A percentile compares a stretch with the other conserved stretches of the same genome.
Conservation (phyloP, 352 stramenopile species). For the Pythium volutum region DNA sequence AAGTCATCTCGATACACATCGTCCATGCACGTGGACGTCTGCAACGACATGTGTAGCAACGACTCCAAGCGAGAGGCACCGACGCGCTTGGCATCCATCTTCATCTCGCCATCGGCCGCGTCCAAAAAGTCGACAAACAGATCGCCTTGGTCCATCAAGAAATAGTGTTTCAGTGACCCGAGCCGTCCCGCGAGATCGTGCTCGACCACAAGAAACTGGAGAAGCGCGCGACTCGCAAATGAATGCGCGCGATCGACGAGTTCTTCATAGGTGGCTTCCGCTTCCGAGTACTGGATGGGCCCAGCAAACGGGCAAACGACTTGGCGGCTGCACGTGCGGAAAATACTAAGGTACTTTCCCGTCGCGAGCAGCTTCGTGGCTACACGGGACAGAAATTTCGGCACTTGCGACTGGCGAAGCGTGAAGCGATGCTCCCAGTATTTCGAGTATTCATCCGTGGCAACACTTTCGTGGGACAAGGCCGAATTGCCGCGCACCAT, state of each 20-base stretch:
- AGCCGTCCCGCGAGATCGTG: constrained; percentile 78
- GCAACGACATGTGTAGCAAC: constrained; percentile 92
- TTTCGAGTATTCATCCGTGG: constrained; percentile 85
- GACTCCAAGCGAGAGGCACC: constrained; percentile 90
- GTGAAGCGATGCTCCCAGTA: constrained; percentile 90
- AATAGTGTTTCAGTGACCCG: constrained; percentile 95
- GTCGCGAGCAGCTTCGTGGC: constrained; percentile 87
- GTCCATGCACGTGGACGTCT: constrained; percentile 88
- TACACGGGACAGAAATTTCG: constrained; percentile 75
- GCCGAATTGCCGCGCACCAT: constrained; percentile 85
- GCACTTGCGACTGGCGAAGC: constrained; percentile 69
- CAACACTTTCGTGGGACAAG: constrained; percentile 80
- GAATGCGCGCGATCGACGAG: constrained; percentile 81
- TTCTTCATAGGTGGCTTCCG: constrained; percentile 76
- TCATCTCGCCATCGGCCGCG: constrained; percentile 93
- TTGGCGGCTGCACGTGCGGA: constrained; percentile 73
- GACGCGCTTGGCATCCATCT: constrained; percentile 82
- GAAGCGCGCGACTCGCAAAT: constrained; percentile 71
- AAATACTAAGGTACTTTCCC: constrained; percentile 93
- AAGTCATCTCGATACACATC: constrained; percentile 91
- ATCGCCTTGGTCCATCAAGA: constrained; percentile 98
- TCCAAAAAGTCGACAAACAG: constrained; percentile 99
- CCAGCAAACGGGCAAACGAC: constrained; percentile 80
- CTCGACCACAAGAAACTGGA: constrained; percentile 81
- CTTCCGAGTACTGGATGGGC: constrained; percentile 58